Percentiles rank a stretch among this genome's conserved stretches.
These are phyloP conservation scores for Wallemia ichthyophaga DNA, from an alignment of 1,284 basidiomycete genomes.

Conservation along the genomic window DNA sequence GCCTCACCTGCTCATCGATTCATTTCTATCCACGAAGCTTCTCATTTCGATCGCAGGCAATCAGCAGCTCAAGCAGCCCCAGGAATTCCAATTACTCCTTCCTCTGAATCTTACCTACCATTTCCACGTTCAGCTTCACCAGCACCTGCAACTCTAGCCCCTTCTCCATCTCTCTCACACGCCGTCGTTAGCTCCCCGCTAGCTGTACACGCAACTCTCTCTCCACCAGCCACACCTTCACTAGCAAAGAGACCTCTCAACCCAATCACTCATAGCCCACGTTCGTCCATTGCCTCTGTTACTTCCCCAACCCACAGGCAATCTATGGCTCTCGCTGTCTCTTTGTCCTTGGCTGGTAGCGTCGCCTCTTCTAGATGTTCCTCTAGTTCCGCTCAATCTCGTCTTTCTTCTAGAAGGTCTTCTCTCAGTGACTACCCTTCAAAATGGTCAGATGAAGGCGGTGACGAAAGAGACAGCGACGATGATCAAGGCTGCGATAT, in stretches of 20 bases:
- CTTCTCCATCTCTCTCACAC: constrained; percentile 2
- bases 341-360: constrained; percentile 1
- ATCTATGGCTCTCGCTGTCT: constrained; percentile 1
- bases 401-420: constrained; percentile 2
- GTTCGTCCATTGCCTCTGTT: constrained; percentile 4
- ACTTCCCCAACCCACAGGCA: constrained; percentile 1
- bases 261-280: constrained; percentile 2
- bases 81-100: not conserved
- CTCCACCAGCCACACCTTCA: not conserved
- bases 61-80: not conserved
- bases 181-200: constrained; percentile 5
- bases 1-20: constrained; percentile 5
- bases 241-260: not conserved
- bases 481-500: constrained; percentile 25
- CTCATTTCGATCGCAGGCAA: constrained; percentile 2
- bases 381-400: constrained; percentile 1
- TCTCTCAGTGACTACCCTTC: not conserved
- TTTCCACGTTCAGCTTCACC: constrained; percentile 3
- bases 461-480: not conserved
- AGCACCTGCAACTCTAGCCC: constrained; percentile 2
- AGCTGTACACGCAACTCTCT: not conserved
- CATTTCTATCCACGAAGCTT: constrained; percentile 3
- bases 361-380: not conserved
- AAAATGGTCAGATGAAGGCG: not conserved
- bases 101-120: constrained; percentile 1